These are phyloP conservation scores for Carex myosuroides DNA, from an alignment of 176 grass and related monocot genomes.

Conservation along the genomic window DNA sequence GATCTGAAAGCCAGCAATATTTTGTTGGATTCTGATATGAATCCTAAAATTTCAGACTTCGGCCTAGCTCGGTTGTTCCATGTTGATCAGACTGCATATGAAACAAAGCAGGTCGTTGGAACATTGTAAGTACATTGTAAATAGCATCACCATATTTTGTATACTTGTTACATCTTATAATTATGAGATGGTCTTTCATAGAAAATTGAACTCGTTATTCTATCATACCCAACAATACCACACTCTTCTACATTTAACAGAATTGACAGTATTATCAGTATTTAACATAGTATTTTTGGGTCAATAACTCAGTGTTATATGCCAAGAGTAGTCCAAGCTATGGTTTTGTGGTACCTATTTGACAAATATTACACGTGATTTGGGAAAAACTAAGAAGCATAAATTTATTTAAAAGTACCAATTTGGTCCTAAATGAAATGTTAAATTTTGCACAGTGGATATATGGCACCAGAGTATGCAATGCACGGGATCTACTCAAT, in stretches of 20 bases:
- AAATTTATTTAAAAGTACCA: neutral
- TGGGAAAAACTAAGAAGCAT: neutral
- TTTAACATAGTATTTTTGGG: neutral
- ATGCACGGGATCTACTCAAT: conserved; percentile 36
- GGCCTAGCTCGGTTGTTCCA: conserved; percentile 50
- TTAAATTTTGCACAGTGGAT: conserved; percentile 38
- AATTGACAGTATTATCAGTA: neutral
- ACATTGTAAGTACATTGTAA: conserved; percentile 47
- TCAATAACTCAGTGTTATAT: neutral
- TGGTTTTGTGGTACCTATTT: no score
- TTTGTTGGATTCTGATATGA: conserved; percentile 50
- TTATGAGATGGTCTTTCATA: neutral
- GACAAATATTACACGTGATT: neutral
- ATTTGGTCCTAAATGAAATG: neutral
- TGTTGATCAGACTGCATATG: conserved; percentile 26
- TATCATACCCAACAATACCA: neutral
- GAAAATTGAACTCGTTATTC: neutral
- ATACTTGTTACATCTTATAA: neutral
- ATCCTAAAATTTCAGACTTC: conserved; percentile 75
- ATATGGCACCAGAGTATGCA: conserved; percentile 68
- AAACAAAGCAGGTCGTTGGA: conserved; percentile 43
- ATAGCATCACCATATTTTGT: neutral
- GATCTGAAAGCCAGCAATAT: conserved; percentile 74
- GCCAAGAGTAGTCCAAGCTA: neutral
- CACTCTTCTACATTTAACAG: neutral